phyloP scores from a whole-genome alignment of 352 stramenopile genomes.

The Globisporangium spinosum region DNA sequence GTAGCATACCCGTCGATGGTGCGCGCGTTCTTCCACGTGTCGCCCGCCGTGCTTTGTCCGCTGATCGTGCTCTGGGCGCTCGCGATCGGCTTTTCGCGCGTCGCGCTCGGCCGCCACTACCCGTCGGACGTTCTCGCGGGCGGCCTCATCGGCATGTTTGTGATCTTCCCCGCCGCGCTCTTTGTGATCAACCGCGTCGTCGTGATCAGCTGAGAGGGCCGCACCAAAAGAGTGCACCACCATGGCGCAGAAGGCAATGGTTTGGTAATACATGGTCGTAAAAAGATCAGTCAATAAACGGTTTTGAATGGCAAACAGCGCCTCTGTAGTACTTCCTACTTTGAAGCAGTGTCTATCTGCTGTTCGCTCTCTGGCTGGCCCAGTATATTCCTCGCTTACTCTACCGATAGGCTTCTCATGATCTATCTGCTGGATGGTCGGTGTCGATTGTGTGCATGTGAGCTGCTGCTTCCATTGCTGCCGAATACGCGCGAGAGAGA shows the following conservation, averaged over 20 bases:
- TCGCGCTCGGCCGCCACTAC: conserved; percentile 84
- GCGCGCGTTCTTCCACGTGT: conserved; percentile 50
- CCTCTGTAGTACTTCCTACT: background rate
- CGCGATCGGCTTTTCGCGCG: conserved; percentile 69
- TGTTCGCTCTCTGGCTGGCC: background rate
- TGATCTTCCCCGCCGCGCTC: conserved; percentile 55
- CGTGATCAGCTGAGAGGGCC: conserved; percentile 1
- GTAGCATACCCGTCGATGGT: conserved; percentile 38
- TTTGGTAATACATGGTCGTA: background rate
- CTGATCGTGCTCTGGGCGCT: conserved; percentile 57
- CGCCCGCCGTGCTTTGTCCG: conserved; percentile 33
- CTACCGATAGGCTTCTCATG: background rate
- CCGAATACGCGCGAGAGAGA: background rate
- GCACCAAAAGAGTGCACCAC: background rate
- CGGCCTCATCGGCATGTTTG: conserved; percentile 52
- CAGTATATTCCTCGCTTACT: background rate
- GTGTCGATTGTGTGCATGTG: background rate
- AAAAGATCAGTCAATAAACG: background rate
- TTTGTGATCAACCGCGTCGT: conserved; percentile 26
- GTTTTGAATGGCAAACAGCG: background rate
- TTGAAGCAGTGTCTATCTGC: background rate
- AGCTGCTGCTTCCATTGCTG: background rate
- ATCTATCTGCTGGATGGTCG: background rate
- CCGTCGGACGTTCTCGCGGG: conserved; percentile 71
- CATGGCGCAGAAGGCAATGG: background rate